These are phyloP conservation scores for Pyrus communis DNA, from an alignment of 306 rosid genomes.

Conservation along the genomic window DNA sequence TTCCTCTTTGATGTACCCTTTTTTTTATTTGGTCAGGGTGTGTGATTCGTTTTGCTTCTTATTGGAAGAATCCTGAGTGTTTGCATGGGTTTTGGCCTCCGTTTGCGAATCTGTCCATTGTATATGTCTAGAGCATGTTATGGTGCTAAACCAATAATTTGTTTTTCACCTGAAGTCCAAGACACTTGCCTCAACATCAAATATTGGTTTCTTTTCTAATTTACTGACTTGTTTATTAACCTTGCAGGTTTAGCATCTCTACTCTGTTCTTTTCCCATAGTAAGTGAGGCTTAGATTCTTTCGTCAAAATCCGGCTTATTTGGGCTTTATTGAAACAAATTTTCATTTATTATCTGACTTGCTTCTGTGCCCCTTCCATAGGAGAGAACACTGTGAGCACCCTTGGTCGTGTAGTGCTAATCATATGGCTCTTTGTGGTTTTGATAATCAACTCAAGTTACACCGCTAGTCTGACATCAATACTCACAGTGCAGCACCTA, in stretches of 20 bases:
- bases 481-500: conserved; percentile 88
- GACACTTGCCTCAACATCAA: not conserved
- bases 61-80: not conserved
- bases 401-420: conserved; percentile 76
- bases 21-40: not conserved
- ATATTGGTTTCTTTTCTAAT: conserved; percentile 16
- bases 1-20: not conserved
- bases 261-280: conserved; percentile 92
- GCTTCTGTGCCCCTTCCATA: conserved; percentile 31
- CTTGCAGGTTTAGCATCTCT: conserved; percentile 95
- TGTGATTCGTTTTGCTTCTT: not conserved
- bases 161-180: not conserved
- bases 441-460: conserved; percentile 92
- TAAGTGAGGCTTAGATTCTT: conserved; percentile 35
- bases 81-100: not conserved
- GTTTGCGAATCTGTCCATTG: not conserved
- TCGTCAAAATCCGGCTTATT: not conserved
- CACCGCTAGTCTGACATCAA: conserved; percentile 98
- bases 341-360: conserved; percentile 9
- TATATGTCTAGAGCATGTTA: not conserved
- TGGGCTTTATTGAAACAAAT: conserved; percentile 3
- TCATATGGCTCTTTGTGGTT: conserved; percentile 93
- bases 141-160: not conserved
- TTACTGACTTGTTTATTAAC: conserved; percentile 22
- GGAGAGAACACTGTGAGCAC: conserved; percentile 90